Evolutionary conservation across 176 grass and related monocot species (phyloP).

Genomic region (bread wheat (Triticum aestivum)): DNA sequence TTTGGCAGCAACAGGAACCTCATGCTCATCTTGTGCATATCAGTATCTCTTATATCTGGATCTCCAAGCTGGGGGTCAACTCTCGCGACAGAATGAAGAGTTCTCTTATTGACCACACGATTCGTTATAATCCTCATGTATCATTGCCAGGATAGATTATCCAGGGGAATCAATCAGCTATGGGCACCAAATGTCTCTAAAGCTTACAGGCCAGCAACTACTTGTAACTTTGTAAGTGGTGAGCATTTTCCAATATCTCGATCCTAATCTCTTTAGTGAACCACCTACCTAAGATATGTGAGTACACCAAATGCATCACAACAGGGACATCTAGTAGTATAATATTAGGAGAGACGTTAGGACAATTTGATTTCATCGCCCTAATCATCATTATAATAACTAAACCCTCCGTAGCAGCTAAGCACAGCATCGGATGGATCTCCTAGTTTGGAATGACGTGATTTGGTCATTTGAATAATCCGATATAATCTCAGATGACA

Average conservation of each 20-base stretch:
- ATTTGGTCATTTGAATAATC: background rate
- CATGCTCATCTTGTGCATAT: background rate
- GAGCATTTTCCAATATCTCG: background rate
- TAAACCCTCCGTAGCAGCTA: background rate
- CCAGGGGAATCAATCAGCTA: background rate
- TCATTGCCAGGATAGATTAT: background rate
- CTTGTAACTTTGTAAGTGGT: background rate
- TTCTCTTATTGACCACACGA: background rate
- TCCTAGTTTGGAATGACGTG: background rate
- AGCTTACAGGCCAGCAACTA: slow-evolving; percentile 1
- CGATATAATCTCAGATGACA: background rate
- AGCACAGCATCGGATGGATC: background rate
- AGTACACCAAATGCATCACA: background rate
- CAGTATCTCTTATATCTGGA: background rate
- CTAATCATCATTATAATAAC: background rate
- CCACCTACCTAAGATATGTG: background rate
- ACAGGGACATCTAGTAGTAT: background rate
- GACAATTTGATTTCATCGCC: background rate
- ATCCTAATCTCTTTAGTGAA: background rate
- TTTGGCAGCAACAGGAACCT: background rate
- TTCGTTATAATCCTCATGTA: background rate
- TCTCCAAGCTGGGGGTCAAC: background rate
- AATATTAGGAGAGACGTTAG: background rate
- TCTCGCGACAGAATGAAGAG: background rate
- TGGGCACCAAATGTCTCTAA: background rate